Conservation (phyloP, 352 stramenopile genomes). For the Globisporangium emineosum region DNA sequence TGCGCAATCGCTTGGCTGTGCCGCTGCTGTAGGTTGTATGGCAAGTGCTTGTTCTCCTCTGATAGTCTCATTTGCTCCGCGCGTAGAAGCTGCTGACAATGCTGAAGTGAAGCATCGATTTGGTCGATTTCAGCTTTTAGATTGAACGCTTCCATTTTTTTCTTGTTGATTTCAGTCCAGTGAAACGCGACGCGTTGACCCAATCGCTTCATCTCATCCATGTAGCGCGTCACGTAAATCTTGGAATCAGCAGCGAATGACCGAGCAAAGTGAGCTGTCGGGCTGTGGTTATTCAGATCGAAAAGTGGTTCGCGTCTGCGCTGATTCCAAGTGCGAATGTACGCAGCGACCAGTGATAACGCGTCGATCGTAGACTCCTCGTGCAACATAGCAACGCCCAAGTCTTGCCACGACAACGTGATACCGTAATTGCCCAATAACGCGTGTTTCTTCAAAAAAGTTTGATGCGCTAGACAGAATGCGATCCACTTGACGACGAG, state of each 20-base stretch:
- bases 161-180: background rate
- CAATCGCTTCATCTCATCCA: background rate
- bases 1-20: background rate
- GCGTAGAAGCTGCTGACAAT: background rate
- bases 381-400: constrained; percentile 34
- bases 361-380: constrained; percentile 27
- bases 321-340: constrained; percentile 40
- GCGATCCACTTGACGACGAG: constrained; percentile 43
- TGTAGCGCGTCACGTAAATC: background rate
- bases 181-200: background rate
- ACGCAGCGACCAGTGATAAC: constrained; percentile 28
- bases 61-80: background rate
- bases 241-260: constrained; percentile 17
- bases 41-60: background rate
- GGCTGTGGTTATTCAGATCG: constrained; percentile 30
- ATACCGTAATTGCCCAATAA: constrained; percentile 29
- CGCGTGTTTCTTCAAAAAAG: background rate
- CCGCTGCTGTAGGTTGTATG: background rate
- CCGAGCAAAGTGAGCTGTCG: constrained; percentile 36
- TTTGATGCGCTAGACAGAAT: constrained; percentile 10
- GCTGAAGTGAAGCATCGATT: background rate
- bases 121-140: background rate
- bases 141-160: background rate
- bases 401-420: constrained; percentile 30
- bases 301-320: constrained; percentile 24